Conservation (phyloP, 1,139 yeast species). For the Debaryomyces subglobosus region DNA sequence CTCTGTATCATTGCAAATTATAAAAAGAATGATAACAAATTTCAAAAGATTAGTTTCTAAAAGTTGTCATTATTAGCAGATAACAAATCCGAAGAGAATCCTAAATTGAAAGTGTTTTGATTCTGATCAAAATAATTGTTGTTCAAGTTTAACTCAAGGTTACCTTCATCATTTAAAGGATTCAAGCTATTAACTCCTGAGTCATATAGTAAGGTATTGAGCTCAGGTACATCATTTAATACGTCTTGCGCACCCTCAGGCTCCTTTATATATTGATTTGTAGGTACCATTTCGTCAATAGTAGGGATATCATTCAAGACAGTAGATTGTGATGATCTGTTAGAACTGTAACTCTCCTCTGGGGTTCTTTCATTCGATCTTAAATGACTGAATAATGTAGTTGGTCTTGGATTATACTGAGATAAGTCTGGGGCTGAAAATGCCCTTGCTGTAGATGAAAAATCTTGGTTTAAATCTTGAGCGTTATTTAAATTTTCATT, state of each 20-base stretch:
- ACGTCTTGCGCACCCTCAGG: not conserved
- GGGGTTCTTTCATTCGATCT: constrained; percentile 3
- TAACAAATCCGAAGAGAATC: constrained; percentile 9
- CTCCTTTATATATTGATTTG: not conserved
- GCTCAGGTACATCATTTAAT: constrained; percentile 3
- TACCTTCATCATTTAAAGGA: constrained; percentile 7
- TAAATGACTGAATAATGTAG: constrained; percentile 12
- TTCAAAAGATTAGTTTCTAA: not conserved
- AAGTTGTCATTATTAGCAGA: constrained; percentile 5
- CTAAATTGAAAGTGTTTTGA: constrained; percentile 4
- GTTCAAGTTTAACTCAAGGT: constrained; percentile 1
- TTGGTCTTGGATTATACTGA: constrained; percentile 15
- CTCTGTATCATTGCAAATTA: not conserved
- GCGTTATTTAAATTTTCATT: constrained; percentile 7
- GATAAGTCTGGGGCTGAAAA: constrained; percentile 34
- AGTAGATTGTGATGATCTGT: constrained; percentile 2
- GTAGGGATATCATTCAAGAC: constrained; percentile 1
- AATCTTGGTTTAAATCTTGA: constrained; percentile 1
- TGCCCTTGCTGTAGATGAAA: constrained; percentile 20
- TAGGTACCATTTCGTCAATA: constrained; percentile 4
- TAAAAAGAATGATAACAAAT: not conserved
- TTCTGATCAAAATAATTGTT: constrained; percentile 3
- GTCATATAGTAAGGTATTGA: constrained; percentile 3
- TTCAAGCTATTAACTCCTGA: constrained; percentile 6
- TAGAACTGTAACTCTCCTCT: not conserved